Evolutionary conservation across 805 yeast species (phyloP).

Genomic region (Sugiyamaella boreocaroliniensis): DNA sequence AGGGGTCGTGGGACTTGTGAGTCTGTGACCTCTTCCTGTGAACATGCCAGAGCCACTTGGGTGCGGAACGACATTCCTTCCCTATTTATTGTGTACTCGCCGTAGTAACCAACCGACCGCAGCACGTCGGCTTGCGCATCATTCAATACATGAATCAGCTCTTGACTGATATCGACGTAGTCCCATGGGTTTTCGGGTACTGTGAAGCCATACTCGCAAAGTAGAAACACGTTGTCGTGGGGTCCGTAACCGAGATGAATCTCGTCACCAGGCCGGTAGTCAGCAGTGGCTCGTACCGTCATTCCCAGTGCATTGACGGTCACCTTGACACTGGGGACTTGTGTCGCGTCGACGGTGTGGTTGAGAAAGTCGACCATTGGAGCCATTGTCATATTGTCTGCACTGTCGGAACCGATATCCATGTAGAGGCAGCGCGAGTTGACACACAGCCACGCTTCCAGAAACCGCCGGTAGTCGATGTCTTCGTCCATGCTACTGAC

Average conservation of each 20-base stretch:
- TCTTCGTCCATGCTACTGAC: slow-evolving; percentile 15
- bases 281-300: slow-evolving; percentile 39
- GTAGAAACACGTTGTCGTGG: slow-evolving; percentile 73
- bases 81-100: slow-evolving; percentile 60
- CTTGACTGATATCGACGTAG: slow-evolving; percentile 53
- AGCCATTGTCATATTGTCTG: slow-evolving; percentile 76
- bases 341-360: slow-evolving; percentile 36
- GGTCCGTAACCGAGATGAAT: slow-evolving; percentile 77
- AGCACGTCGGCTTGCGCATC: slow-evolving; percentile 41
- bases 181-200: slow-evolving; percentile 58
- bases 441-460: slow-evolving; percentile 80
- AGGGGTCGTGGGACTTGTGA: slow-evolving; percentile 1
- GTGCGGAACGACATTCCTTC: slow-evolving; percentile 62
- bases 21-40: slow-evolving; percentile 2
- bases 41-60: slow-evolving; percentile 60
- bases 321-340: slow-evolving; percentile 17
- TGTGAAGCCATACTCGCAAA: slow-evolving; percentile 83
- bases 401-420: slow-evolving; percentile 40
- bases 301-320: slow-evolving; percentile 45
- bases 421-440: slow-evolving; percentile 88
- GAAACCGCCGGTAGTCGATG: slow-evolving; percentile 26
- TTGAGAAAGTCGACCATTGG: slow-evolving; percentile 87
- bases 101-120: slow-evolving; percentile 50
- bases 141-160: slow-evolving; percentile 35
- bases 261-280: slow-evolving; percentile 45